Evolutionary conservation across 139 green algal genomes (phyloP), one percentile per base, ranked within the genome.

Genomic region (Closterium sp.): DNA sequence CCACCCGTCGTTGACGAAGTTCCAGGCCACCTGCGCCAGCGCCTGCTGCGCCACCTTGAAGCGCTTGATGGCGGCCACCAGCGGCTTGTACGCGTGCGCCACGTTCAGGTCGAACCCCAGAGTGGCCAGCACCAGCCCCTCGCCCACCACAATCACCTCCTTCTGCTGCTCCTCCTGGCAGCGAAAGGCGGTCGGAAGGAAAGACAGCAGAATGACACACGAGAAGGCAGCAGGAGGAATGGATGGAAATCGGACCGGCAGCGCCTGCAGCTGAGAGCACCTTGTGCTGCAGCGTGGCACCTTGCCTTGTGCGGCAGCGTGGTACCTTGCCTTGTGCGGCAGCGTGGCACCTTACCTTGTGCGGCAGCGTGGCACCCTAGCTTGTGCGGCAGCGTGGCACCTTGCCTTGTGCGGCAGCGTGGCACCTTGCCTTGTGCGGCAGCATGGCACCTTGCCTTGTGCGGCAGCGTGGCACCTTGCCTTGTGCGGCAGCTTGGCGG

Each of bases 1-100:
- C 35, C 81, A 96, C 94, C 94, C 95, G 92, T 96, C 94, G 32
- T 96, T 96, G 35, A 96, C 89, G 87, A 96, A 96, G 76, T 96
- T 96, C 94, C 94, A 96, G 23, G 94, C 89, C 7, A 94, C 87
- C 87, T 96, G 94, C n/a, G 92, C 92, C 6, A 96, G 86, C 7
- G 94, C 12, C 25, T 89, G 31, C 28, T 94, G 64, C 36, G 23
- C 90, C 4, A 76, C 32, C 6, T 38, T 86, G 88, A 94, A 91
- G 90, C 88, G 94, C 25, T 43, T 30, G 28, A 96, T 43, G 16
- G 85, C 81, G 6, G 34, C 25, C 12, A 96, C 66, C 34, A 96
- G 33, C 23, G 94, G 81, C 86, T 95, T 95, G 89, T 96, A 96
- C 2, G 94, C 94, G 34, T 96, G 94, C 33, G 88, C 9, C 21